Evolutionary conservation across 345 rosid species (phyloP), one percentile per base, ranked within the genome.

Genomic region (Erucastrum elatum): DNA sequence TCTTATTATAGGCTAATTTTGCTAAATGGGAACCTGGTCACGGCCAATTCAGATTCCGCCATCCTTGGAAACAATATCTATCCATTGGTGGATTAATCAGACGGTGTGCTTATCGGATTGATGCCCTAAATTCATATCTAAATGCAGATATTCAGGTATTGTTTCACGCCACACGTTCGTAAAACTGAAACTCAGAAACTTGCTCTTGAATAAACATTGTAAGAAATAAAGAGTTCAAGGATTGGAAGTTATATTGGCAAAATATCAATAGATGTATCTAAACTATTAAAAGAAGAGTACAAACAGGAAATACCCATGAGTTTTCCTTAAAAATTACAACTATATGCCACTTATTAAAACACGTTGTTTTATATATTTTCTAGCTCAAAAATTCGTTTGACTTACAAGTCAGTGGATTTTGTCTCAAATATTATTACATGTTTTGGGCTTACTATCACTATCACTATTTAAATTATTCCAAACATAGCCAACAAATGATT

Each of bases 21-120:
- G 97, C 95, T 0, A 84, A 87, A 77, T 93, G 98, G 98, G 97
- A 93, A 65, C 98, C 98, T 16, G 74, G 86, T 33, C 98, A 90
- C 30, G 98, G 98, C 9, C 72, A 77, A 27, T 93, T 93, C 82
- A 63, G 65, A 35, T 91, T 90, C 78, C 83, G 87, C 0, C 97
- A 93, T 79, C 95, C 98, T 1, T 91, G 97, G 97, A 87, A 87
- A 65, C 87, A 81, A 6, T 93, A 91, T 82, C 85, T 88, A 4
- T 70, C 85, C 71, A 12, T 90, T 26, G 92, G 88, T 74, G 75
- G 81, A 26, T 68, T 82, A 59, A 80, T 80, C 35, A 85, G 94
- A 8, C 86, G 85, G 70, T 91, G 95, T 67, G 92, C 92, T 72
- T 87, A 85, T 37, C 55, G 87, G 21, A 81, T 93, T 11, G 91